These are phyloP conservation scores for Spathaspora girioi DNA, from an alignment of 805 yeast species.

Conservation along the genomic window DNA sequence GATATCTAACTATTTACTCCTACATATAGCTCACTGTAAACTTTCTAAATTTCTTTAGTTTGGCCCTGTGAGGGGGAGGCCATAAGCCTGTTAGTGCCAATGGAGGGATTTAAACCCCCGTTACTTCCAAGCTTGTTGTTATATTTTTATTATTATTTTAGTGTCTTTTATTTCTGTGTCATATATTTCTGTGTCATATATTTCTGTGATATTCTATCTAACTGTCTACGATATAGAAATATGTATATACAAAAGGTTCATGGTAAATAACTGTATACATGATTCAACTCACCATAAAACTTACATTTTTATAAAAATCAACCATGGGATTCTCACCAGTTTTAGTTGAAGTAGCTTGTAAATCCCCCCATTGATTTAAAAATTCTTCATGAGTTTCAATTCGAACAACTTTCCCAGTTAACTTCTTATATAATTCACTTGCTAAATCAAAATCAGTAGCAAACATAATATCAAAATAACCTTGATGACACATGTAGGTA, in stretches of 20 bases:
- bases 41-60: too few species aligned
- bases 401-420: slow-evolving; percentile 57
- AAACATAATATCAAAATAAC: slow-evolving; percentile 82
- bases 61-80: too few species aligned
- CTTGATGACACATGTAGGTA: slow-evolving; percentile 81
- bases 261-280: background rate
- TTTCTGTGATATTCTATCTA: too few species aligned
- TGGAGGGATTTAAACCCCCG: too few species aligned
- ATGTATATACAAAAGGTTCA: background rate
- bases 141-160: too few species aligned
- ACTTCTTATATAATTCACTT: slow-evolving; percentile 56
- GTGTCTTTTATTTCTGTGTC: too few species aligned
- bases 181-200: too few species aligned
- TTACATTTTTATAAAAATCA: slow-evolving; percentile 70
- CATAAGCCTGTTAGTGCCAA: too few species aligned
- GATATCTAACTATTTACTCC: too few species aligned
- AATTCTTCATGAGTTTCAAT: slow-evolving; percentile 62
- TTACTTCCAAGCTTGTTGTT: too few species aligned
- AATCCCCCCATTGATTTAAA: slow-evolving; percentile 66
- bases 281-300: slow-evolving; percentile 44
- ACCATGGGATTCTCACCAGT: slow-evolving; percentile 85
- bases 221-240: background rate
- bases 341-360: slow-evolving; percentile 61
- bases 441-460: slow-evolving; percentile 72
- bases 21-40: too few species aligned